Evolutionary conservation across 495 filamentous ascomycete genomes (phyloP).

Genomic region (Aspergillus affinis): DNA sequence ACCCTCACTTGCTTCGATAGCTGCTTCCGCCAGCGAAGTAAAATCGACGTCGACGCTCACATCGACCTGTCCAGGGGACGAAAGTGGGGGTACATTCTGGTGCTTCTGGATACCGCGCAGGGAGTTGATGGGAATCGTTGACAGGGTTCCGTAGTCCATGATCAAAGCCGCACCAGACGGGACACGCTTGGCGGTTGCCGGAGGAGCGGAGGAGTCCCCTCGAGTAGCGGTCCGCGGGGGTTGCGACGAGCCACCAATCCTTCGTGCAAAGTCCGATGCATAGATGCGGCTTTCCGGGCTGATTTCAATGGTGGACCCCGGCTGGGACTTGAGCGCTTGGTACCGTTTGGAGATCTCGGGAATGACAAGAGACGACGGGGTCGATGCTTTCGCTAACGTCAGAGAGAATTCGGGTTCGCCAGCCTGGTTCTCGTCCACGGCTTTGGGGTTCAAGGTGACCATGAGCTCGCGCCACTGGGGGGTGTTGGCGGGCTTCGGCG

Average conservation of each 20-base stretch:
- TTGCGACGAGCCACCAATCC: conserved; percentile 68
- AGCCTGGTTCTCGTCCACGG: conserved; percentile 45
- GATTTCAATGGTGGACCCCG: conserved; percentile 76
- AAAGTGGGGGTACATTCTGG: conserved; percentile 70
- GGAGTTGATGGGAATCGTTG: conserved; percentile 78
- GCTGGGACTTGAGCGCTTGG: conserved; percentile 62
- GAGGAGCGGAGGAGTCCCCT: conserved; percentile 12
- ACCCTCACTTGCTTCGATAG: conserved; percentile 65
- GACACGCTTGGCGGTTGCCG: conserved; percentile 43
- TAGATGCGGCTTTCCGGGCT: conserved; percentile 81
- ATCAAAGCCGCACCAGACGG: conserved; percentile 86
- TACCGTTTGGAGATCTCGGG: conserved; percentile 83
- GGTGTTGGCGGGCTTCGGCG: conserved; percentile 42
- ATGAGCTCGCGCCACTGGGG: conserved; percentile 86
- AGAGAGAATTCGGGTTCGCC: conserved; percentile 78
- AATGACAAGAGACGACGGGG: conserved; percentile 79
- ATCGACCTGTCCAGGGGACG: conserved; percentile 75
- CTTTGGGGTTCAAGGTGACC: conserved; percentile 64
- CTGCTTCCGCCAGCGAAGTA: conserved; percentile 75
- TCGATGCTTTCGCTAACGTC: conserved; percentile 67
- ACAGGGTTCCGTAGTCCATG: conserved; percentile 84
- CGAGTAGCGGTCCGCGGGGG: conserved; percentile 31
- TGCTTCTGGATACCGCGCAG: conserved; percentile 84
- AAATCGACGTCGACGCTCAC: conserved; percentile 93
- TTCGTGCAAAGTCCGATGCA: conserved; percentile 72